These are phyloP conservation scores for Chenopodium formosanum DNA, from an alignment of 148 eudicot species.

Conservation along the genomic window DNA sequence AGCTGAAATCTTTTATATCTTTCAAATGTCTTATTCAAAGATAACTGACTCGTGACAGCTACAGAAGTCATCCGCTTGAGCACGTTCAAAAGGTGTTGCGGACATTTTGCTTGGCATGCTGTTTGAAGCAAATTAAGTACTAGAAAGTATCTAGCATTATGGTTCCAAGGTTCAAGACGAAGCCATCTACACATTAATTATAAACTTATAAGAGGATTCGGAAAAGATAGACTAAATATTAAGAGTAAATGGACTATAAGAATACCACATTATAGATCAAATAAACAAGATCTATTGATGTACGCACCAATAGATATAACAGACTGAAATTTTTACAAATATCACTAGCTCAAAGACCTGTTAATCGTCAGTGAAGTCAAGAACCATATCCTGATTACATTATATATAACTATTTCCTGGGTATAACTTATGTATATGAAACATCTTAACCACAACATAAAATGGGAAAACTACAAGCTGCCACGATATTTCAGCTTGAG, in stretches of 20 bases:
- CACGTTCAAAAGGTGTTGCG: conserved; percentile 46
- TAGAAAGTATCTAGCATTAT: conserved; percentile 67
- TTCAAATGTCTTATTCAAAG: conserved; percentile 24
- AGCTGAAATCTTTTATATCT: conserved; percentile 74
- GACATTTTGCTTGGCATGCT: conserved; percentile 69
- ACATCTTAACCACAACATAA: neutral
- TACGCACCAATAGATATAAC: neutral
- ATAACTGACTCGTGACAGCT: conserved; percentile 46
- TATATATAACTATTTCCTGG: neutral
- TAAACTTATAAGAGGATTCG: conserved; percentile 1
- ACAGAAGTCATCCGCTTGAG: conserved; percentile 59
- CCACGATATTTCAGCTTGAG: neutral
- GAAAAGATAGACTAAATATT: neutral
- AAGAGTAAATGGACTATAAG: neutral
- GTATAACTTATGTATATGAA: neutral
- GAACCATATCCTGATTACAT: neutral
- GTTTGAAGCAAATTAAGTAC: conserved; percentile 63
- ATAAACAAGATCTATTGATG: neutral
- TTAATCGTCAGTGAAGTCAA: neutral
- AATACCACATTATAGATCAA: conserved; percentile 7
- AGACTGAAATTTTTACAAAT: neutral
- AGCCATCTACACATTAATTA: conserved; percentile 53
- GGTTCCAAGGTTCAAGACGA: conserved; percentile 90
- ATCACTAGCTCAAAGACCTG: neutral
- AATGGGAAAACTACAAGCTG: neutral